Base-by-base conservation (phyloP, 2,329 filamentous ascomycete genomes). In the Pleomassaria siparia region DNA sequence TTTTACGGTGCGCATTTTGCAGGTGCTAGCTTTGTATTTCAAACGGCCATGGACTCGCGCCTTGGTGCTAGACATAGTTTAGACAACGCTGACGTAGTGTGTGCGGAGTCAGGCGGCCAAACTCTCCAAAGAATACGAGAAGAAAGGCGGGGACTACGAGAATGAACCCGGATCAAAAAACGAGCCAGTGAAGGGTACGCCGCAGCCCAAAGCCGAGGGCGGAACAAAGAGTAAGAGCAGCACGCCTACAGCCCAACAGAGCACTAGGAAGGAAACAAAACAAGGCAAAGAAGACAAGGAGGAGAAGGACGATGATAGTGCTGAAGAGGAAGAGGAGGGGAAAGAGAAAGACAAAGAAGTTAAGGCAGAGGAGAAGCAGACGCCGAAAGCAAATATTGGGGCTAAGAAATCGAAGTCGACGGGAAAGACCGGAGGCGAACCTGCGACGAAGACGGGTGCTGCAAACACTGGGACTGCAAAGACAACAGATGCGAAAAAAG, bases 91-190 rank as follows among this genome's bases (percentile, higher is more conserved):
- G 12, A 13, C 13, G 12, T 30, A 30, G 6, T 5, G 6, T 11
- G 12, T 9, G 13, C 8, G 29, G 29, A 30, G 15, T 30, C 29
- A 74, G 72, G 72, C 71, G 5, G 53, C 62, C n/a, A 71, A 74
- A 49, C 61, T 74, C n/a, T 66, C 63, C 33, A 72, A 74, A 50
- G 70, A 75, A 54, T 74, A 74, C 48, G 72, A 75, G 55, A 63
- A 65, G 50, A 53, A 57, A 39, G 67, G 64, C 36, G 73, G 72
- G 11, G 59, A 56, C n/a, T 74, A 74, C 40, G 70, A 74, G 47
- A 75, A 74, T 39, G 66, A 69, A 26, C 46, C 69, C 6, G 71
- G 70, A 1, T 71, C 66, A 15, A 75, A 76, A 49, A 72, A 77
- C 33, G 71, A 75, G 53, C 73, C 73, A 0, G 64, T 70, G 53